Evolutionary conservation across 768 basidiomycete genomes (phyloP), one percentile per base, ranked within the genome.

Genomic region (Calocybe gangraenosa): DNA sequence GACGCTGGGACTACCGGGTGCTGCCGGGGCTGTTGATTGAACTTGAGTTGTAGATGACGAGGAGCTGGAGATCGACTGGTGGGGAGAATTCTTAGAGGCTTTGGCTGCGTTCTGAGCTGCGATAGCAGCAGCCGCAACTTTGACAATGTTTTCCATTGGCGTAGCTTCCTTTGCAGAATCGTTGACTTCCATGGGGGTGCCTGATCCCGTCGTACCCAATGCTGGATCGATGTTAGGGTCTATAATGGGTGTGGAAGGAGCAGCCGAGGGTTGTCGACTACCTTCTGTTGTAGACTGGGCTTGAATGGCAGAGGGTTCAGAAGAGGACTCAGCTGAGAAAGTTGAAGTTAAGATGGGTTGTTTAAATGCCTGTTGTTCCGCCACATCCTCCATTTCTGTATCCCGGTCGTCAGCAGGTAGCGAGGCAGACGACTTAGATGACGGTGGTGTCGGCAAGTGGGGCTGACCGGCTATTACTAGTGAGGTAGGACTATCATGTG

Each of bases 101-200:
- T 47, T 54, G 33, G 56, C 53, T 11, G 51, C 53, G 28, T 56
- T 56, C 23, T 63, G 64, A 8, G 66, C 66, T 15, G 65, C 67
- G 38, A 67, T 56, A 11, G 63, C 65, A 17, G 67, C 65, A 38
- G 67, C 66, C 1, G 68, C 68, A 7, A 68, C 66, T 38, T 62
- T 65, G 15, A 68, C 59, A 20, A 68, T 66, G 45, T 55, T 64
- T 25, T 65, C 65, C 57, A 65, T 66, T 1, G 66, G 58, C 3
- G 59, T 44, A 36, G 54, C 15, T 50, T 42, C 48, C 30, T 49
- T 51, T 41, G 38, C 15, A 23, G 42, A 39, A 2, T 32, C 25
- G 5, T 41, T 49, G 33, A 14, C 42, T 13, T 15, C 18, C 32
- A 43, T 40, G 13, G 43, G 21, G 7, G 14, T 14, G 18, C 30